These are phyloP conservation scores for Nannizzia gypsea DNA, from an alignment of 2,329 filamentous ascomycete genomes.

Conservation along the genomic window DNA sequence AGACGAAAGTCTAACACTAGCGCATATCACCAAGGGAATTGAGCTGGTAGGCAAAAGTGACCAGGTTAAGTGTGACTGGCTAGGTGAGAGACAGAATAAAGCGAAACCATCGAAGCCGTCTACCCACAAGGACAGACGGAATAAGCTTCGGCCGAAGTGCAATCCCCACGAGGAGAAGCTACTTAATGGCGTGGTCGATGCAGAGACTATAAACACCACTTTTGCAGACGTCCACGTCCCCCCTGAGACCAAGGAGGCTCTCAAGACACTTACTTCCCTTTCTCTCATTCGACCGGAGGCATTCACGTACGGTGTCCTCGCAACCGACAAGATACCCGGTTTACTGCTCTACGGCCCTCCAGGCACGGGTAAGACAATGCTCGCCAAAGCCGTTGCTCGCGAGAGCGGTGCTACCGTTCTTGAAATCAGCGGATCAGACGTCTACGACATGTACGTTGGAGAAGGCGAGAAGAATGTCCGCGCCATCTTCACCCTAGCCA, in stretches of 20 bases:
- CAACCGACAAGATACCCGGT: constrained; percentile 81
- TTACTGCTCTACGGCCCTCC: constrained; percentile 80
- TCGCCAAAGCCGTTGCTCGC: constrained; percentile 54
- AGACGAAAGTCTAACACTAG: constrained; percentile 30
- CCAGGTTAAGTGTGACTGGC: constrained; percentile 27
- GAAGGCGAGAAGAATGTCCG: constrained; percentile 94
- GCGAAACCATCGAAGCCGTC: constrained; percentile 23
- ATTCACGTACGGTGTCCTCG: constrained; percentile 90
- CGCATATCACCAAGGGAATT: constrained; percentile 28
- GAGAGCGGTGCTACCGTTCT: constrained; percentile 58
- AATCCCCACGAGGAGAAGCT: constrained; percentile 75
- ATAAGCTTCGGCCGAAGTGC: constrained; percentile 44
- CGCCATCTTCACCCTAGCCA: constrained; percentile 80
- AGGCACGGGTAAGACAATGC: constrained; percentile 50
- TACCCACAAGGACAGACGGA: constrained; percentile 33
- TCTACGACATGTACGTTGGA: constrained; percentile 94
- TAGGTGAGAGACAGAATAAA: constrained; percentile 24
- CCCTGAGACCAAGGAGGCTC: constrained; percentile 67
- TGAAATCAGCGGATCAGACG: constrained; percentile 77
- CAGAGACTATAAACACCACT: constrained; percentile 69
- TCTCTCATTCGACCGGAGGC: constrained; percentile 81
- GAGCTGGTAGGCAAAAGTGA: constrained; percentile 33
- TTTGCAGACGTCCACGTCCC: constrained; percentile 81
- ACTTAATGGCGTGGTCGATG: constrained; percentile 68
- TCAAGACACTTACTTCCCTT: constrained; percentile 79